Base-by-base conservation (phyloP, 352 stramenopile species). In the Globisporangium ultimum region DNA sequence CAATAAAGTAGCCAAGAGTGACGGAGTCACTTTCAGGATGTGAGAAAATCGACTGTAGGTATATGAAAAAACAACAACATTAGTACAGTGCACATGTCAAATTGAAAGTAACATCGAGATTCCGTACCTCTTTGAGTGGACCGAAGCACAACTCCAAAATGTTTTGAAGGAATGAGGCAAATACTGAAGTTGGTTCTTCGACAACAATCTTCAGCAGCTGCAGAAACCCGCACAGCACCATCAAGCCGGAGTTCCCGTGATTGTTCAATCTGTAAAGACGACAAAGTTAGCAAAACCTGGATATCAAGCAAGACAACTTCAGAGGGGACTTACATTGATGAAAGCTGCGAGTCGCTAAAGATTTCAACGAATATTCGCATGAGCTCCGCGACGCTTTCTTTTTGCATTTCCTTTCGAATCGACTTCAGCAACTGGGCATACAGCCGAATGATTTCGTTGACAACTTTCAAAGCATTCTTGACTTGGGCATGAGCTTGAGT, bases 341-440 rank as follows among this genome's bases (percentile, higher is more conserved):
- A 80, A n/a, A 93, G 71, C n/a, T 89, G 81, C 24, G 70, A 34
- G 46, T 91, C 71, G 47, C 84, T 82, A 61, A 93, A 93, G 32
- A 91, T 89, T 57, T 89, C 78, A 21, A 93, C 80, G 48, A 93
- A 91, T 15, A 81, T 75, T 43, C 67, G 72, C 71, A 93, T 91
- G 48, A 91, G 78, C 20, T 87, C 77, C 1, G 67, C 71, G 20
- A 93, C 80, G 0, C 66, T 80, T 0, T 89, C 80, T 55, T 88
- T 91, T 18, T 78, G 78, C 78, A 93, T 89, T 60, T 93, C 81
- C 66, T 90, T 91, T 2, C 84, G 84, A 21, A 93, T 80, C 8
- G 84, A 91, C 53, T 90, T 86, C 21, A 93, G 76, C 41, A 91
- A 43, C 28, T 93, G 81, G 5, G 80, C 79, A 41, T 93, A 91